phyloP scores from a whole-genome alignment of 805 yeast species.

The Barnettozyma siamensis region DNA sequence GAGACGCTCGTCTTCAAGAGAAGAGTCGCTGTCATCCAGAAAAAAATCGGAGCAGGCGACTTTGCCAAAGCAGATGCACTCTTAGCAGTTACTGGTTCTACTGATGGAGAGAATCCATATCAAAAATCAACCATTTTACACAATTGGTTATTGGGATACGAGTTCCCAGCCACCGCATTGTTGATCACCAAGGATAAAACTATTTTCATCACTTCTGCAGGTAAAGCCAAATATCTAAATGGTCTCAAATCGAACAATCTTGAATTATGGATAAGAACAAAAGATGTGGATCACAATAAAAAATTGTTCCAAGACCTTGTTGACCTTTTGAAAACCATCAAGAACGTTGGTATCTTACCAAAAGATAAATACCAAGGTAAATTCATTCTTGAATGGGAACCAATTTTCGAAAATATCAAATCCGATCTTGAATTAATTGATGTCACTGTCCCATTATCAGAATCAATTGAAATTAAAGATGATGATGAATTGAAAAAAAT shows the following conservation, averaged over 20 bases:
- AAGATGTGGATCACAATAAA: conserved; percentile 73
- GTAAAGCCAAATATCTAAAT: conserved; percentile 75
- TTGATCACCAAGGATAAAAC: conserved; percentile 55
- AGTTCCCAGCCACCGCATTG: conserved; percentile 87
- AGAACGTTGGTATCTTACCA: conserved; percentile 57
- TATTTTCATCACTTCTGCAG: conserved; percentile 69
- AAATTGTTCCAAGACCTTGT: conserved; percentile 54
- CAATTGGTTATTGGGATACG: conserved; percentile 90
- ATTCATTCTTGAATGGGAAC: conserved; percentile 76
- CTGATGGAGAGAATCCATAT: conserved; percentile 85
- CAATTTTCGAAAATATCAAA: conserved; percentile 33
- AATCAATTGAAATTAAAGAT: conserved; percentile 69
- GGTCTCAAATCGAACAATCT: conserved; percentile 45
- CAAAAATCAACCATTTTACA: conserved; percentile 83
- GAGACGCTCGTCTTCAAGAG: conserved; percentile 48
- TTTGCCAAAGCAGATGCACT: conserved; percentile 44
- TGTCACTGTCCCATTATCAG: conserved; percentile 48
- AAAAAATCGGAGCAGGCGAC: conserved; percentile 19
- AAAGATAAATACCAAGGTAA: conserved; percentile 82
- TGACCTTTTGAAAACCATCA: conserved; percentile 36
- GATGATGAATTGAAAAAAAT: conserved; percentile 63
- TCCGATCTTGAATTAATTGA: conserved; percentile 42
- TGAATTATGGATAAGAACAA: conserved; percentile 67
- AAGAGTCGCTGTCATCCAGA: conserved; percentile 41
- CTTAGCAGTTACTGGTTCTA: conserved; percentile 73